A percentile compares a stretch with the other conserved stretches of the same genome.
Evolutionary conservation across 225 moss, liverwort and hornwort species (phyloP).

Genomic region (Physcomitrium patens): DNA sequence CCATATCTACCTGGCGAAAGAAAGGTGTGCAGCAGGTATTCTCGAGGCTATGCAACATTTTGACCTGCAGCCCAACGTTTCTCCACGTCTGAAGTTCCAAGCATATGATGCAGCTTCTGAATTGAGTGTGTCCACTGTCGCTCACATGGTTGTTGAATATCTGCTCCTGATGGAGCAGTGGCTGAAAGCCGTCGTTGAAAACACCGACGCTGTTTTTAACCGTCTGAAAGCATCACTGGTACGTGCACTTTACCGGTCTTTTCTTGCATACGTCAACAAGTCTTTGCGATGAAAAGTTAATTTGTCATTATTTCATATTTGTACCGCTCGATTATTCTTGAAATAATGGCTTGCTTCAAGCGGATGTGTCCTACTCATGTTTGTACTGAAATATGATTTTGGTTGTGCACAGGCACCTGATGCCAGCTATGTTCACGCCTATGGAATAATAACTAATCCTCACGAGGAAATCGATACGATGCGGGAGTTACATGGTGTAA

Average conservation of each 20-base stretch:
- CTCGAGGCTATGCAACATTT: constrained; percentile 92
- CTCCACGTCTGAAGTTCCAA: constrained; percentile 66
- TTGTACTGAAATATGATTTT: neutral
- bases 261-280: neutral
- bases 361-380: neutral
- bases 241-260: neutral
- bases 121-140: constrained; percentile 52
- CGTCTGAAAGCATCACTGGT: constrained; percentile 70
- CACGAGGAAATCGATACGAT: constrained; percentile 49
- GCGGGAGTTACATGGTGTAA: constrained; percentile 54
- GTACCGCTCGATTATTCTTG: neutral
- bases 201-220: constrained; percentile 64
- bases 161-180: constrained; percentile 75
- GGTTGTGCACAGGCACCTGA: constrained; percentile 54
- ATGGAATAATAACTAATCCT: constrained; percentile 52
- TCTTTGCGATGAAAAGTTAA: neutral
- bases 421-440: constrained; percentile 53
- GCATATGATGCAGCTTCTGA: constrained; percentile 35
- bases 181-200: constrained; percentile 77
- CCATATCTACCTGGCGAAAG: constrained; percentile 75
- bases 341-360: neutral
- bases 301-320: constrained; percentile 10
- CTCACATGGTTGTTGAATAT: constrained; percentile 82
- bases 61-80: constrained; percentile 66
- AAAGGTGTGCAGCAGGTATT: constrained; percentile 91